phyloP scores from a whole-genome alignment of 2,329 filamentous ascomycete genomes.

The Fusarium sp. region DNA sequence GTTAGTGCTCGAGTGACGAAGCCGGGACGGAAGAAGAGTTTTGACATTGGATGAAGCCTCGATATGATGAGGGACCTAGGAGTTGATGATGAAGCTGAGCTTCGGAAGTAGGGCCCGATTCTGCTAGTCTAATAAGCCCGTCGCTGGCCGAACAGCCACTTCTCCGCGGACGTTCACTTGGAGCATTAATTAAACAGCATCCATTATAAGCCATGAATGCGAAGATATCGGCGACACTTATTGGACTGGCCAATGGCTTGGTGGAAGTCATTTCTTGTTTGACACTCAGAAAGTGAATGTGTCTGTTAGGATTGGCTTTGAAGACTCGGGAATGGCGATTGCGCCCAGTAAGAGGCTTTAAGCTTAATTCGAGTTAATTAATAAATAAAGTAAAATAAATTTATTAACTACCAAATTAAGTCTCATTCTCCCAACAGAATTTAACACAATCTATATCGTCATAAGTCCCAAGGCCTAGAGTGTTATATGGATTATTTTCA shows the following conservation, averaged over 20 bases:
- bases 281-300: accelerated
- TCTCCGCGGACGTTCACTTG: neutral
- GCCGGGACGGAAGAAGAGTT: accelerated
- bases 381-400: too few relatives aligned
- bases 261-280: neutral
- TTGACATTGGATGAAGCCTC: neutral
- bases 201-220: accelerated
- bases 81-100: slow-evolving; percentile 2
- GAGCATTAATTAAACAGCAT: neutral
- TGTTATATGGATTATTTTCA: too few relatives aligned
- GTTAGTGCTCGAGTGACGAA: accelerated
- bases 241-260: neutral
- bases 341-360: neutral
- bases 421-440: too few relatives aligned
- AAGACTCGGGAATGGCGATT: neutral
- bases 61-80: neutral
- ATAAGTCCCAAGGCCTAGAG: too few relatives aligned
- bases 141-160: neutral
- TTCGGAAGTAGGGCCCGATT: slow-evolving; percentile 17
- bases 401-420: too few relatives aligned
- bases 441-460: too few relatives aligned
- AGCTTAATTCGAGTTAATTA: neutral
- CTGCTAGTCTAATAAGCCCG: neutral
- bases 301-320: accelerated
- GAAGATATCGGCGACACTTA: neutral